Base-by-base conservation (phyloP, 331 rosid genomes). In the Arachis monticola region DNA sequence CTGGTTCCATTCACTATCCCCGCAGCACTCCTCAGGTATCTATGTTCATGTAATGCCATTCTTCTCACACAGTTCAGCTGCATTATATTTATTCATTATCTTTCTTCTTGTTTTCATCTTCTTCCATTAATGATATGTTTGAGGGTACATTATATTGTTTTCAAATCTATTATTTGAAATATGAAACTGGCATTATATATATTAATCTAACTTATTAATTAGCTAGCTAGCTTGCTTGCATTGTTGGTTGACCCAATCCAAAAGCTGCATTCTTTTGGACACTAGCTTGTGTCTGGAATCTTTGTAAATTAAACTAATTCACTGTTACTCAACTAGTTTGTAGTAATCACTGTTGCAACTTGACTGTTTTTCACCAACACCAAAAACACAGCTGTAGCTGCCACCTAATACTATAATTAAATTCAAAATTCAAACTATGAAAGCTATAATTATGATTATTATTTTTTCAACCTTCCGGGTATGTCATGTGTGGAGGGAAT, bases 1-100 rank as follows among this genome's bases (percentile, higher is more conserved):
- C 95, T 0, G 95, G 90, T 72, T 89, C 95, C 10, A 89, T 89
- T 72, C 95, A 89, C 57, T 89, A 89, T 76, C 95, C 92, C 82
- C 95, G 95, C 64, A 85, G 90, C 79, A 85, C 92, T 61, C 92
- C 95, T 53, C 76, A 85, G 92, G 95, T 41, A 41, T 41, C 6
- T 6, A 41, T 41, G 45, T 41, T 4, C 4, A 41, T 41, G 45
- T 41, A 41, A 22, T 22, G 27, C 27, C 27, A 22, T 22, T 22
- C 27, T 22, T 22, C 27, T 22, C 27, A 22, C 27, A 22, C 27
- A 22, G 27, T 22, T 22, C 27, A 22, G 27, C 27, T 22, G 27
- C 27, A 22, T 22, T 22, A 22, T 22, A 22, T 22, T 22, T 22
- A 22, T 22, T 22, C 27, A 22, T 22, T 22, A 22, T 22, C 27